These are phyloP conservation scores for Lentinula guzmanii DNA, from an alignment of 768 basidiomycete genomes.

Conservation along the genomic window DNA sequence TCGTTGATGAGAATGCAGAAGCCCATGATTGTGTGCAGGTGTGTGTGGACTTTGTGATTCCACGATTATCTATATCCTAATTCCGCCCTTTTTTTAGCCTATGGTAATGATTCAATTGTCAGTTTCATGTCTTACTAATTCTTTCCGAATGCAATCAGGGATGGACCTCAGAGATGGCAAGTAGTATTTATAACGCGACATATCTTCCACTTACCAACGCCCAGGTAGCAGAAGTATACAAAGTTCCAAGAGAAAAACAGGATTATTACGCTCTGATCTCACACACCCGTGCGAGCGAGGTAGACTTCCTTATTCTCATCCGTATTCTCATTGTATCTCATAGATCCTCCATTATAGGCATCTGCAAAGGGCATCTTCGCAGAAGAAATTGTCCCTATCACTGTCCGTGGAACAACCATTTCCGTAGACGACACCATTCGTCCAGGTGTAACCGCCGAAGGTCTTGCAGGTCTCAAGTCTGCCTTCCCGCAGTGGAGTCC, in stretches of 20 bases:
- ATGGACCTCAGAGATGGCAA: conserved; percentile 82
- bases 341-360: conserved; percentile 35
- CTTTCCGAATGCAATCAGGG: conserved; percentile 56
- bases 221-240: conserved; percentile 64
- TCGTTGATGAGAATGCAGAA: conserved; percentile 50
- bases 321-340: not conserved
- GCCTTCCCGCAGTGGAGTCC: conserved; percentile 81
- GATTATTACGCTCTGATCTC: conserved; percentile 89
- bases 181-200: not conserved
- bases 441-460: conserved; percentile 72
- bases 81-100: not conserved
- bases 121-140: not conserved
- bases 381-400: conserved; percentile 86
- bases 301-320: conserved; percentile 16
- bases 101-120: not conserved
- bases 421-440: conserved; percentile 86
- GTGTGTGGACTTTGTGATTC: conserved; percentile 1
- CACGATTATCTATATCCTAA: not conserved
- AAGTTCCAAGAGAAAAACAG: conserved; percentile 75
- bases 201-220: not conserved
- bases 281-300: conserved; percentile 73
- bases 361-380: conserved; percentile 66
- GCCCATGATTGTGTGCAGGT: conserved; percentile 78
- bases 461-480: conserved; percentile 74
- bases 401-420: conserved; percentile 59